Conservation (phyloP, 2,329 filamentous ascomycete genomes). For the Penicillium sp. region DNA sequence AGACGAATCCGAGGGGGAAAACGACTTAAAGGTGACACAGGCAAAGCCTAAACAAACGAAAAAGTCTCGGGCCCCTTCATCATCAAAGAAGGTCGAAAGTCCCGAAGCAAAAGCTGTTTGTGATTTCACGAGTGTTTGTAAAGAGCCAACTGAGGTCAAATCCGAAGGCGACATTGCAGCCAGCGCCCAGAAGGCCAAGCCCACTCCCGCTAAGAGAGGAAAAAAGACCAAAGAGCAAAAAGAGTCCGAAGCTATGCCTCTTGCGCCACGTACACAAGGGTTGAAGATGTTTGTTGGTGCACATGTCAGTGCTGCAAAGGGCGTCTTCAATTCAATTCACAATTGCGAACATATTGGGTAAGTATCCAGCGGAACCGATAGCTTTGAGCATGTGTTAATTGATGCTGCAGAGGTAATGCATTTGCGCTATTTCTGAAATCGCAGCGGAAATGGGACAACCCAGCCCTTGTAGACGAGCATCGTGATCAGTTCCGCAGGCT, state of each 20-base stretch:
- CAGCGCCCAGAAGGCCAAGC: constrained; percentile 55
- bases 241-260: constrained; percentile 57
- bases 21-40: neutral
- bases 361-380: constrained; percentile 8
- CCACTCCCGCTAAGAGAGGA: constrained; percentile 38
- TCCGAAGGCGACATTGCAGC: constrained; percentile 16
- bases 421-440: constrained; percentile 96
- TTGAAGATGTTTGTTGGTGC: constrained; percentile 86
- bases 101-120: neutral
- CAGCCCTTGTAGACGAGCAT: constrained; percentile 69
- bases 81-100: constrained; percentile 11
- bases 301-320: constrained; percentile 81
- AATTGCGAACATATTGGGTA: constrained; percentile 75
- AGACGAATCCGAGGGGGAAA: constrained; percentile 18
- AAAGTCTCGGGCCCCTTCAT: constrained; percentile 4
- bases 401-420: constrained; percentile 69
- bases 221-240: constrained; percentile 59
- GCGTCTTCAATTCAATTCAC: constrained; percentile 81
- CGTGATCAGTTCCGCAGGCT: constrained; percentile 67
- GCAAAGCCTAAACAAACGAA: constrained; percentile 14
- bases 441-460: constrained; percentile 90
- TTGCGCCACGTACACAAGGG: constrained; percentile 68
- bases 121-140: neutral
- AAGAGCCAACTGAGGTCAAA: neutral
- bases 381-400: neutral